Evolutionary conservation across 306 rosid genomes (phyloP).

Genomic region (Pterocarpus santalinus): DNA sequence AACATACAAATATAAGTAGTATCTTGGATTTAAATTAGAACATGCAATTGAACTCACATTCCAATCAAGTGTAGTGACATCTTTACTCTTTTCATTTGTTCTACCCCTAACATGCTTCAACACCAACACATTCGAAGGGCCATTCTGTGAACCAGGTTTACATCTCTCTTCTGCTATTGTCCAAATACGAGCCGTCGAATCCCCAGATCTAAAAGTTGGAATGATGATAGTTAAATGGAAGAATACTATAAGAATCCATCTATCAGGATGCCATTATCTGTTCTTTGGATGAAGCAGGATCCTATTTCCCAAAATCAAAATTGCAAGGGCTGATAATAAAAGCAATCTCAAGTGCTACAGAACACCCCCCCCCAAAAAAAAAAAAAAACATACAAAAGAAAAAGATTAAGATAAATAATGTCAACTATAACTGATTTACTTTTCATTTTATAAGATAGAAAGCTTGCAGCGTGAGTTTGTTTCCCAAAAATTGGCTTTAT

Average conservation of each 20-base stretch:
- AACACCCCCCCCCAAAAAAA: neutral
- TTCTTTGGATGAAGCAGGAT: neutral
- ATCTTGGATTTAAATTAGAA: slow-evolving; percentile 21
- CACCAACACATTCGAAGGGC: slow-evolving; percentile 60
- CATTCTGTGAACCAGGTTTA: slow-evolving; percentile 51
- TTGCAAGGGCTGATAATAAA: slow-evolving; percentile 17
- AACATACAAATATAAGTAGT: slow-evolving; percentile 16
- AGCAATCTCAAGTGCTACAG: slow-evolving; percentile 2
- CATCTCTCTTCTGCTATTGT: slow-evolving; percentile 59
- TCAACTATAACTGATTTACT: neutral
- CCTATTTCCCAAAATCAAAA: slow-evolving; percentile 32
- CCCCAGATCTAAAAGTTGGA: slow-evolving; percentile 64
- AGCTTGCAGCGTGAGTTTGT: no score
- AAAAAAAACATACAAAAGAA: neutral
- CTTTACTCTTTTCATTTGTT: slow-evolving; percentile 75
- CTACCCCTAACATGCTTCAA: slow-evolving; percentile 74
- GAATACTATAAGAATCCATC: neutral
- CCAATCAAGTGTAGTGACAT: slow-evolving; percentile 87
- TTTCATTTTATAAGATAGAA: no score
- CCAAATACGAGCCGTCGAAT: slow-evolving; percentile 83
- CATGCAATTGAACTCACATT: slow-evolving; percentile 65
- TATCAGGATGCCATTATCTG: neutral
- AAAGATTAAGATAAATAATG: neutral
- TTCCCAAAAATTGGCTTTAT: no score
- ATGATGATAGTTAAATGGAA: neutral